phyloP scores from a whole-genome alignment of 1,284 basidiomycete species.

The Exobasidium cylindrosporum region DNA sequence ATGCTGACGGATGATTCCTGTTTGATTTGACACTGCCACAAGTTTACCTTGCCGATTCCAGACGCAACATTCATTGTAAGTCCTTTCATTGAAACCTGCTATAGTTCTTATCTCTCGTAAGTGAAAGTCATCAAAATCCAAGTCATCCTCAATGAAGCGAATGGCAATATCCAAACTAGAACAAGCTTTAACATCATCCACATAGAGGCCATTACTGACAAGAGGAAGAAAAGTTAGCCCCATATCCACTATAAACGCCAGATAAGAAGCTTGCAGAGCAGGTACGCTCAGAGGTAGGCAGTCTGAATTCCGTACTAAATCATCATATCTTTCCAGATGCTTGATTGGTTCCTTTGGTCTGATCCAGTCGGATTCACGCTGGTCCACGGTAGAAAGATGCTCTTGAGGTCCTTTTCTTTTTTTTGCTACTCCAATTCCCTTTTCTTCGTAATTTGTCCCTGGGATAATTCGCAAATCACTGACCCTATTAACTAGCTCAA shows the following conservation, averaged over 20 bases:
- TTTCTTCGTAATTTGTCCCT: too few species aligned
- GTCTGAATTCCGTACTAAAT: not conserved
- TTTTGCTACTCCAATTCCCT: not conserved
- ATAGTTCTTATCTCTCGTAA: slow-evolving; percentile 1
- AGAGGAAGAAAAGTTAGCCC: not conserved
- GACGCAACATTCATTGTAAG: not conserved
- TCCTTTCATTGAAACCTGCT: not conserved
- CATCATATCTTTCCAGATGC: not conserved
- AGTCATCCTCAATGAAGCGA: not conserved
- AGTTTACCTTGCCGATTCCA: too few species aligned
- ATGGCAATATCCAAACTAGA: not conserved
- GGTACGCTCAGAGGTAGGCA: not conserved
- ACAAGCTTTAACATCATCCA: not conserved
- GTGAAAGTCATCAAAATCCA: not conserved
- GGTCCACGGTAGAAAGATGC: not conserved
- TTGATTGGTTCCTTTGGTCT: too few species aligned
- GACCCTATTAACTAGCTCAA: too few species aligned
- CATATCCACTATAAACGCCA: not conserved
- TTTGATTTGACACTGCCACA: too few species aligned
- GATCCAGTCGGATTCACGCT: not conserved
- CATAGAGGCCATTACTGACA: not conserved
- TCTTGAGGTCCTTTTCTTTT: not conserved
- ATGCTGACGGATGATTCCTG: too few species aligned
- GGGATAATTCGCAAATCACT: too few species aligned
- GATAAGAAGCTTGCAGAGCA: not conserved